Evolutionary conservation across 768 basidiomycete species (phyloP).

Genomic region (Phaeolepiota aurea): DNA sequence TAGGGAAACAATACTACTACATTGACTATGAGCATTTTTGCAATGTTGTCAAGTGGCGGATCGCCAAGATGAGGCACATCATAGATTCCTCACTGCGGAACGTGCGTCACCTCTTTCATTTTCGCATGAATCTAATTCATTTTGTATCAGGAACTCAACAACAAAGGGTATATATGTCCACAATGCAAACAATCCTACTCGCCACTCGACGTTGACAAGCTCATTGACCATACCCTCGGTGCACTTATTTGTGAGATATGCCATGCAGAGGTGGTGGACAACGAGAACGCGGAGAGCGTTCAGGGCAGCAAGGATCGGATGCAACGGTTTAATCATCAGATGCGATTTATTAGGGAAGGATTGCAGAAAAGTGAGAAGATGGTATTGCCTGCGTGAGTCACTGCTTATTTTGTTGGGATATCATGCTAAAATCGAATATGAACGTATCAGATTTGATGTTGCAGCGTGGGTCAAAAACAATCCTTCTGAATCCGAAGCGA

Average conservation of each 20-base stretch:
- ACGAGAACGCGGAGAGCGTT: slow-evolving; percentile 83
- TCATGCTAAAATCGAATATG: background rate
- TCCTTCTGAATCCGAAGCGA: slow-evolving; percentile 53
- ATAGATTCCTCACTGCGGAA: slow-evolving; percentile 89
- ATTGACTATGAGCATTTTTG: slow-evolving; percentile 94
- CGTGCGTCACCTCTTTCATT: slow-evolving; percentile 32
- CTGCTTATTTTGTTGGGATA: slow-evolving; percentile 1
- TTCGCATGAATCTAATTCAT: background rate
- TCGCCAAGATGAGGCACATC: slow-evolving; percentile 84
- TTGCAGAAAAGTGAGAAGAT: slow-evolving; percentile 85
- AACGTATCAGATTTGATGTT: slow-evolving; percentile 73
- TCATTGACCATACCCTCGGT: slow-evolving; percentile 64
- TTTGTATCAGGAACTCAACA: slow-evolving; percentile 73
- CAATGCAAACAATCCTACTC: slow-evolving; percentile 79
- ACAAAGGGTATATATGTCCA: slow-evolving; percentile 96
- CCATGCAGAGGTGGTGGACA: slow-evolving; percentile 78
- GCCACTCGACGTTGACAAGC: slow-evolving; percentile 75
- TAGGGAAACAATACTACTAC: slow-evolving; percentile 90
- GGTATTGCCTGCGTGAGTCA: slow-evolving; percentile 70
- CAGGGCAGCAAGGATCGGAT: slow-evolving; percentile 87
- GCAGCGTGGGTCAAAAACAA: slow-evolving; percentile 74
- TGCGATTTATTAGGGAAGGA: slow-evolving; percentile 80
- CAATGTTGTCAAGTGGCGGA: slow-evolving; percentile 96
- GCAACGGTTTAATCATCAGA: slow-evolving; percentile 91
- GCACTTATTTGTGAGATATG: slow-evolving; percentile 85